Percentiles rank a stretch among this genome's conserved stretches.
phyloP scores from a whole-genome alignment of 345 rosid species.

The Tarenaya hassleriana region DNA sequence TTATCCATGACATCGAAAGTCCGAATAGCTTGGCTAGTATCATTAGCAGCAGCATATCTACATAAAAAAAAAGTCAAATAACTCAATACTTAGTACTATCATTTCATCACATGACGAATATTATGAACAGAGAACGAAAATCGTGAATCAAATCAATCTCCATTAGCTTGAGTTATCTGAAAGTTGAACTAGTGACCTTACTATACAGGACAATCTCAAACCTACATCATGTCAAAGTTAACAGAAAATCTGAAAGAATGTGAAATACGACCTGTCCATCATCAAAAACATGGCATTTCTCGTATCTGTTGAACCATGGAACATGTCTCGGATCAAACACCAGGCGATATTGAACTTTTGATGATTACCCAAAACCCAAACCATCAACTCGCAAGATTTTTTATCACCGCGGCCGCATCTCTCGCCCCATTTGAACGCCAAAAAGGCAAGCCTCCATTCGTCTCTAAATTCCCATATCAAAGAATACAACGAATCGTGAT shows the following conservation, averaged over 20 bases:
- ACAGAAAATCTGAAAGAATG: constrained; percentile 6
- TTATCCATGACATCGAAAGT: constrained; percentile 69
- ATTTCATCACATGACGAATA: background rate
- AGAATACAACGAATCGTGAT: constrained; percentile 38
- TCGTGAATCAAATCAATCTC: background rate
- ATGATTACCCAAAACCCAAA: constrained; percentile 63
- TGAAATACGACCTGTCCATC: constrained; percentile 64
- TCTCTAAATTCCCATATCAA: constrained; percentile 54
- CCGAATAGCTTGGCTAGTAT: constrained; percentile 61
- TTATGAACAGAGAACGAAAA: constrained; percentile 3
- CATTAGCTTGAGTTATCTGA: background rate
- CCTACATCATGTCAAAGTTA: background rate
- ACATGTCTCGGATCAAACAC: constrained; percentile 70
- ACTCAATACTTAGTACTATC: constrained; percentile 7
- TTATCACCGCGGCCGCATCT: constrained; percentile 44
- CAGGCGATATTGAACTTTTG: constrained; percentile 70
- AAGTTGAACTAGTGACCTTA: background rate
- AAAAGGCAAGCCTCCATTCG: constrained; percentile 66
- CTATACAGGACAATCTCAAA: background rate
- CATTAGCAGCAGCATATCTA: constrained; percentile 80
- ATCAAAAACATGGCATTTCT: constrained; percentile 65
- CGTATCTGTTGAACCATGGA: constrained; percentile 39
- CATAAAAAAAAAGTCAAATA: constrained; percentile 15
- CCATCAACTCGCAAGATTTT: constrained; percentile 45
- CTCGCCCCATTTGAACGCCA: constrained; percentile 76